Conservation (phyloP, 169 alveolate species). For the Cryptosporidium bovis region DNA sequence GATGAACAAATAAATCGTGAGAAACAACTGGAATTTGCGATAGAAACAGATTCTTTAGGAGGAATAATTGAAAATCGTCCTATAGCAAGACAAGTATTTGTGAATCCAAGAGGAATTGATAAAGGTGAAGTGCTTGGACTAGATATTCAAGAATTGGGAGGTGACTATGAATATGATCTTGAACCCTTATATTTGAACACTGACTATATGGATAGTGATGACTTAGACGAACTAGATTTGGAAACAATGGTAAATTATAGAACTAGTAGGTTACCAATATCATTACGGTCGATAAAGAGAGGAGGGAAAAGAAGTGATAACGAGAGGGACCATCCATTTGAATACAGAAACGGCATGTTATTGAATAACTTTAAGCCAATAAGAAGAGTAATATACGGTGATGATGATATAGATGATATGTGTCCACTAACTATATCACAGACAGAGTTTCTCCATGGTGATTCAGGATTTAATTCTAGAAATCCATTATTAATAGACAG, state of each 20-base stretch:
- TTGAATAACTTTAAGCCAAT: slow-evolving; percentile 13
- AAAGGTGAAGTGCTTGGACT: background rate
- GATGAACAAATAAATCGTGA: slow-evolving; percentile 66
- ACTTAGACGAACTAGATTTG: slow-evolving; percentile 24
- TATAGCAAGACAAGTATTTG: background rate
- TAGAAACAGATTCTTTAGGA: slow-evolving; percentile 34
- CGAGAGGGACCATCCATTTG: background rate
- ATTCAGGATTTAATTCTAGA: slow-evolving; percentile 36
- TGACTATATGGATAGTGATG: slow-evolving; percentile 30
- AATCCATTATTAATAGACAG: slow-evolving; percentile 23
- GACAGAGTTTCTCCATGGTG: slow-evolving; percentile 26
- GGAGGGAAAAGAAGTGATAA: no score
- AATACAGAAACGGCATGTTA: background rate
- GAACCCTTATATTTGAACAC: background rate
- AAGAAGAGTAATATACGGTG: slow-evolving; percentile 30
- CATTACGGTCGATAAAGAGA: background rate
- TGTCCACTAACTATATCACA: slow-evolving; percentile 63
- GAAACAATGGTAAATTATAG: slow-evolving; percentile 51
- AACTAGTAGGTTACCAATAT: slow-evolving; percentile 10
- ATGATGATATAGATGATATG: slow-evolving; percentile 25
- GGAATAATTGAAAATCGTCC: slow-evolving; percentile 27
- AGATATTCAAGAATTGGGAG: slow-evolving; percentile 46
- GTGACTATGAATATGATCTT: slow-evolving; percentile 12
- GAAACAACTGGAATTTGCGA: slow-evolving; percentile 31
- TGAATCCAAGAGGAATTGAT: slow-evolving; percentile 36